phyloP scores from a whole-genome alignment of 2,329 filamentous ascomycete genomes.

The Trichoderma sp. region DNA sequence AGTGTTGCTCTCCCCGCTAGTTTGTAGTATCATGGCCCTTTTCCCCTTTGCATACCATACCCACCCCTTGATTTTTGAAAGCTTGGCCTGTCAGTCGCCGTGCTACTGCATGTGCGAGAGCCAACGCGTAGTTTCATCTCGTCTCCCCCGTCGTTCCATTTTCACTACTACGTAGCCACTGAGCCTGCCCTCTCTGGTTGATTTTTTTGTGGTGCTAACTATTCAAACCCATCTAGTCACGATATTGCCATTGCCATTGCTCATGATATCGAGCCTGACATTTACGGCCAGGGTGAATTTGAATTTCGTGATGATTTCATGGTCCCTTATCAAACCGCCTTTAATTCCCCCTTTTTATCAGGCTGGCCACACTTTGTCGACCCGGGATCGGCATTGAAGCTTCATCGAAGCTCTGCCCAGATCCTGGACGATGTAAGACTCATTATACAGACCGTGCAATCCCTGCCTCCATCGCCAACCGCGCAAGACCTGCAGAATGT shows the following conservation, averaged over 20 bases:
- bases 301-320: conserved; percentile 43
- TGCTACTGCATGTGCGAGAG: background rate
- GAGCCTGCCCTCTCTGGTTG: background rate
- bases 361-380: conserved; percentile 45
- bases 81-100: background rate
- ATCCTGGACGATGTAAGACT: conserved; percentile 55
- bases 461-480: conserved; percentile 39
- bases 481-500: conserved; percentile 43
- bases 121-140: background rate
- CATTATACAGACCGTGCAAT: conserved; percentile 46
- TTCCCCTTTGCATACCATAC: background rate
- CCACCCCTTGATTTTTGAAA: background rate
- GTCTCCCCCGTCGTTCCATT: background rate
- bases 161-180: background rate
- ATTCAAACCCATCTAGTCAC: conserved; percentile 35
- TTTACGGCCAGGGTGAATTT: conserved; percentile 45
- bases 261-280: conserved; percentile 46
- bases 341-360: conserved; percentile 51
- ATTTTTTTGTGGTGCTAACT: conserved; percentile 24
- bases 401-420: conserved; percentile 49
- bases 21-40: background rate
- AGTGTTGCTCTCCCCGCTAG: conserved; percentile 26
- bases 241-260: conserved; percentile 52
- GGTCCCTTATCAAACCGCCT: conserved; percentile 44
- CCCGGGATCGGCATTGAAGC: conserved; percentile 42